These are phyloP conservation scores for Raphidocelis subcapitata DNA, from an alignment of 139 green algal genomes.

Conservation along the genomic window DNA sequence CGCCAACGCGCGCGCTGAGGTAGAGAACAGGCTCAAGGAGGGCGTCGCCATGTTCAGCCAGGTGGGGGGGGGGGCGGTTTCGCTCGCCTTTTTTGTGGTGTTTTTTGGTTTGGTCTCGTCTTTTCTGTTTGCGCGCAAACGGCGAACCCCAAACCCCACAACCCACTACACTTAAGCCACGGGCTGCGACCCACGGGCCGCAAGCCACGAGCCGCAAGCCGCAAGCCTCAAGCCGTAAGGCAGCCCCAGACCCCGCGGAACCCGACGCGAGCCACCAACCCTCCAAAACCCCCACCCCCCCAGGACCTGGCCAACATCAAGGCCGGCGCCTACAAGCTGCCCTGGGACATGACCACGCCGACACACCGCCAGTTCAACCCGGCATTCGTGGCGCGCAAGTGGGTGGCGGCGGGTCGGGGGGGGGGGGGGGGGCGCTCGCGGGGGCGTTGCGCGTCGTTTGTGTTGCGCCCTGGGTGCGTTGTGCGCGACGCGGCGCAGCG, in stretches of 20 bases:
- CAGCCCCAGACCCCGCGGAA: too few species aligned
- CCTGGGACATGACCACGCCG: constrained; percentile 81
- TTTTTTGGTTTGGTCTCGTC: too few species aligned
- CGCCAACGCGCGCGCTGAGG: constrained; percentile 4
- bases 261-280: too few species aligned
- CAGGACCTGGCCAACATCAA: constrained; percentile 42
- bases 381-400: constrained; percentile 50
- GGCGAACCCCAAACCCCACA: too few species aligned
- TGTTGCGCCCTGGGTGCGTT: too few species aligned
- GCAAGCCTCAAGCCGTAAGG: too few species aligned
- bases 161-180: too few species aligned
- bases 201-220: too few species aligned
- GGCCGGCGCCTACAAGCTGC: constrained; percentile 38
- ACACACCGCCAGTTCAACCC: constrained; percentile 83
- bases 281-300: not conserved
- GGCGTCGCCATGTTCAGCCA: constrained; percentile 32
- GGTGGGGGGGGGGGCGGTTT: constrained; percentile 40
- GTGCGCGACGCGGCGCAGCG: too few species aligned
- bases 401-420: not conserved
- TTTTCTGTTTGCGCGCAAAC: too few species aligned
- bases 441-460: too few species aligned
- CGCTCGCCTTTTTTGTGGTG: constrained; percentile 8
- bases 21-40: constrained; percentile 33
- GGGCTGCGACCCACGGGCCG: too few species aligned
- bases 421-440: not conserved